Evolutionary conservation across 768 basidiomycete species (phyloP), one percentile per base, ranked within the genome.

Genomic region (Mycena floridula): DNA sequence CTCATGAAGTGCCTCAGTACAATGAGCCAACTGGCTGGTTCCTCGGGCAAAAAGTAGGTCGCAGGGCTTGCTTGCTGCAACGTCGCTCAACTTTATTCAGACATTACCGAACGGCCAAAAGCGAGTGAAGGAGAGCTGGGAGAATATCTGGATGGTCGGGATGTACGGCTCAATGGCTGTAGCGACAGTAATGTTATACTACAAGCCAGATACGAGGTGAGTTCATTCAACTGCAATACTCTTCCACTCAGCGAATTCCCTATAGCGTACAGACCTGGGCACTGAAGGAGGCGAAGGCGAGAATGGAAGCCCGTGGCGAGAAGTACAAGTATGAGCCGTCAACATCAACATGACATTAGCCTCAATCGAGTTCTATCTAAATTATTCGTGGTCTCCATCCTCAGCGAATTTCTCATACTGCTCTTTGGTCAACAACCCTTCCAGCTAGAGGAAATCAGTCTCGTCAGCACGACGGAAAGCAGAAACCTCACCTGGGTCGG

Each of bases 301-400:
- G 92, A 50, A 89, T 96, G 88, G 89, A 92, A 56, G 90, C 85
- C 11, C 79, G 91, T n/a, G 91, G 89, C 40, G 93, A 94, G 69
- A 80, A 84, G 59, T 84, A 85, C 62, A 79, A 85, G 70, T 91
- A 93, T 58, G 80, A 85, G 57, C 74, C 85, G 22, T 69, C 75
- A 45, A 59, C 63, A 36, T 49, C 64, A 48, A 52, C 56, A 49
- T 48, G 23, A 12, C 32, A 35, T 35, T 35, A 35, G 32, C 13
- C 32, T 35, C n/a, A n/a, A n/a, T 35, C 15, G 32, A 35, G 18
- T 15, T 35, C 13, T 18, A 35, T 18, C 3, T 39, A 3, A 59
- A 21, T 35, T 60, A 21, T 55, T 61, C 25, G 30, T 24, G 38
- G n/a, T 3, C 38, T 15, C 38, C 38, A 15, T 39, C 38, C 15